Conservation (phyloP, 495 filamentous ascomycete species). For the Podospora pseudoanserina region DNA sequence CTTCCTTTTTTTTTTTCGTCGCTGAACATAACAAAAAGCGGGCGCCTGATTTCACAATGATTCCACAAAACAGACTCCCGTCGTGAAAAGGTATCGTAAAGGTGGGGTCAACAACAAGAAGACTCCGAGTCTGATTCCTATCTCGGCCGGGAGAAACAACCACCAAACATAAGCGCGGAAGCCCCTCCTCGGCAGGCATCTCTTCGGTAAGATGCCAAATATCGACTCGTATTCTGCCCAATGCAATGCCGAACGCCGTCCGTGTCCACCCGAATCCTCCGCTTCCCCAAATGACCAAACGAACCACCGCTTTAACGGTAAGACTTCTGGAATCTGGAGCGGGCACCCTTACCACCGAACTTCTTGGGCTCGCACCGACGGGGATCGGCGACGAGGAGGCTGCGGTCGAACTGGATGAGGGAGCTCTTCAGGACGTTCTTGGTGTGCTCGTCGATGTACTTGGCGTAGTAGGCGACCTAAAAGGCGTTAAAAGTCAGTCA, state of each 20-base stretch:
- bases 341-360: slow-evolving; percentile 88
- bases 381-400: slow-evolving; percentile 95
- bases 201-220: slow-evolving; percentile 22
- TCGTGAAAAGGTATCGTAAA: slow-evolving; percentile 20
- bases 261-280: slow-evolving; percentile 34
- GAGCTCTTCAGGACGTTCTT: slow-evolving; percentile 98
- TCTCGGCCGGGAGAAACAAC: slow-evolving; percentile 26
- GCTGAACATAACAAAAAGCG: slow-evolving; percentile 1
- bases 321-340: slow-evolving; percentile 91
- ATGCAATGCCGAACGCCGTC: slow-evolving; percentile 41
- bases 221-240: slow-evolving; percentile 32
- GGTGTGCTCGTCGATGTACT: slow-evolving; percentile 98
- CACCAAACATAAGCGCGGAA: neutral
- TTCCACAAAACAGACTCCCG: slow-evolving; percentile 15
- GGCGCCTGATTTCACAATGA: slow-evolving; percentile 21
- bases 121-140: slow-evolving; percentile 32
- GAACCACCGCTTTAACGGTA: slow-evolving; percentile 55
- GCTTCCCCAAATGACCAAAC: slow-evolving; percentile 28
- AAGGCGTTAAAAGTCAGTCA: slow-evolving; percentile 19
- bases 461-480: slow-evolving; percentile 95
- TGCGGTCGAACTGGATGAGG: slow-evolving; percentile 91
- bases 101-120: slow-evolving; percentile 21
- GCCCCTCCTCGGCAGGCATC: slow-evolving; percentile 27
- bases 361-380: slow-evolving; percentile 92
- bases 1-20: slow-evolving; percentile 11